Evolutionary conservation across 2,329 filamentous ascomycete species (phyloP).

Genomic region (Magnaporthales sp.): DNA sequence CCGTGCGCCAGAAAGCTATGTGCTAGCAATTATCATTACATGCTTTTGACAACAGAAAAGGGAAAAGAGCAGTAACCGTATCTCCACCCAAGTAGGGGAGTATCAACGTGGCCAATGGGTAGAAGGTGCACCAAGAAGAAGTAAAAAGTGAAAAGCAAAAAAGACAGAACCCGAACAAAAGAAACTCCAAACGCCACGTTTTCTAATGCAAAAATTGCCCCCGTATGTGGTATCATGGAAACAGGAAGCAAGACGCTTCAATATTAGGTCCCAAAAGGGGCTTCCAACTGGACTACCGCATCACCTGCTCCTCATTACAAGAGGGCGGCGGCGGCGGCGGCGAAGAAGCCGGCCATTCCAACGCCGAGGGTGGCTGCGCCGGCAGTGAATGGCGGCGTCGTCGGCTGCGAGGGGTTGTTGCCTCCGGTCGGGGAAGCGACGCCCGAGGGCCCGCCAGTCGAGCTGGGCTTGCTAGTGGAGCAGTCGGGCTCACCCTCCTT

Average conservation of each 20-base stretch:
- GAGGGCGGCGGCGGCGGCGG: conserved; percentile 2
- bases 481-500: conserved; percentile 15
- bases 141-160: background rate
- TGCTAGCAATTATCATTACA: background rate
- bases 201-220: background rate
- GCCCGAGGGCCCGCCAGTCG: background rate
- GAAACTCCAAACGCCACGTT: background rate
- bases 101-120: background rate
- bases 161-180: background rate
- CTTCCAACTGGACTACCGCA: background rate
- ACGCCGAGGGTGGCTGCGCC: background rate
- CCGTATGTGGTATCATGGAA: background rate
- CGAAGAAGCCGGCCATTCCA: conserved; percentile 2
- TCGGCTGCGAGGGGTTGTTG: background rate
- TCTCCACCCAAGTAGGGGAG: background rate
- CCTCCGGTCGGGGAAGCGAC: background rate
- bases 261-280: background rate
- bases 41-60: background rate
- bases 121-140: background rate
- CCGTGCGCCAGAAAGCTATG: background rate
- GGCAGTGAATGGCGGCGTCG: background rate
- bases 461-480: conserved; percentile 10
- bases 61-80: background rate
- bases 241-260: background rate
- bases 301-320: background rate